A percentile compares a stretch with the other conserved stretches of the same genome.
These are phyloP conservation scores for Hypoxylon rubiginosum DNA, from an alignment of 2,329 filamentous ascomycete species.

Conservation along the genomic window DNA sequence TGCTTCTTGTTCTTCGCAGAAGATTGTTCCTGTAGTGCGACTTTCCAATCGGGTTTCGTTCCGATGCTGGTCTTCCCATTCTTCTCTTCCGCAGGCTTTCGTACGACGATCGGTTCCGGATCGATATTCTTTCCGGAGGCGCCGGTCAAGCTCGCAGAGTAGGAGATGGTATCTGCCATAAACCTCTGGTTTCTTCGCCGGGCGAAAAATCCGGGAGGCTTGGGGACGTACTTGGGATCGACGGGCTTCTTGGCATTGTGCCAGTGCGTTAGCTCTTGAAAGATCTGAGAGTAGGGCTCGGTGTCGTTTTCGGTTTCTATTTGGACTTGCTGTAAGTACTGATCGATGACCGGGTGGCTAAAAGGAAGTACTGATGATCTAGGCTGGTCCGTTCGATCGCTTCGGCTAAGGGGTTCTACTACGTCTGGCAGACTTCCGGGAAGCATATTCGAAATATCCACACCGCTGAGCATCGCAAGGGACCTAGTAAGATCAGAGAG, in stretches of 20 bases:
- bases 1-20: constrained; percentile 26
- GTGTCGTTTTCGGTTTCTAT: constrained; percentile 52
- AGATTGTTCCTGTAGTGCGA: constrained; percentile 43
- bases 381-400: constrained; percentile 3
- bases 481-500: constrained; percentile 22
- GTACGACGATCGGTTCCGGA: constrained; percentile 72
- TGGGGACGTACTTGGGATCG: constrained; percentile 54
- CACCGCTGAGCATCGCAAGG: constrained; percentile 9
- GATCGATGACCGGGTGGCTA: constrained; percentile 61
- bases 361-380: constrained; percentile 59
- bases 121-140: constrained; percentile 72
- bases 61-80: constrained; percentile 33
- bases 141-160: constrained; percentile 78
- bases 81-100: constrained; percentile 30
- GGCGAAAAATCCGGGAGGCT: constrained; percentile 50
- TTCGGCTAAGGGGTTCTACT: constrained; percentile 2
- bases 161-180: constrained; percentile 76
- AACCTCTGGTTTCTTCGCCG: constrained; percentile 70
- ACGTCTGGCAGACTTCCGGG: not conserved
- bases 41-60: constrained; percentile 36
- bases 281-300: constrained; percentile 54
- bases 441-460: constrained; percentile 11
- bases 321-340: constrained; percentile 59
- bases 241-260: constrained; percentile 69
- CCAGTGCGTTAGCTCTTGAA: constrained; percentile 70